phyloP scores from a whole-genome alignment of 768 basidiomycete species.

The Tephrocybe sp. region DNA sequence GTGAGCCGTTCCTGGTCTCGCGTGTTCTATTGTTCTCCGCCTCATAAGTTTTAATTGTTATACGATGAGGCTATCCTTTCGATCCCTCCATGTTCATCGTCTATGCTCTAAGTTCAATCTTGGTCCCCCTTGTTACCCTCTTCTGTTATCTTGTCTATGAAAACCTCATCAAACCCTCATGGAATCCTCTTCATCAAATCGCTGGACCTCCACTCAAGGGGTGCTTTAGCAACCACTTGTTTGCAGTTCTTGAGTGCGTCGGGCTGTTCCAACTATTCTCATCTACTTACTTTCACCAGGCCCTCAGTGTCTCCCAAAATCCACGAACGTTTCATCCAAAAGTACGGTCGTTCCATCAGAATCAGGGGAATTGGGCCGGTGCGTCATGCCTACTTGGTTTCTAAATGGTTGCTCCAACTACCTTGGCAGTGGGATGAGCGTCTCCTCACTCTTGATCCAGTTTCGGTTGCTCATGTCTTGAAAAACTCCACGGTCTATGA shows the following conservation, averaged over 20 bases:
- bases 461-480: slow-evolving; percentile 70
- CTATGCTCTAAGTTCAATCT: slow-evolving; percentile 8
- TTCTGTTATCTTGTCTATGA: slow-evolving; percentile 28
- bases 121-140: slow-evolving; percentile 3
- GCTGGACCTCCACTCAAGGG: slow-evolving; percentile 57
- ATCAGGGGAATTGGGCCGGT: slow-evolving; percentile 70
- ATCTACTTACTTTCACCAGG: slow-evolving; percentile 27
- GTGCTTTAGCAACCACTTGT: slow-evolving; percentile 54
- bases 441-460: slow-evolving; percentile 77
- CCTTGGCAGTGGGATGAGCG: slow-evolving; percentile 67
- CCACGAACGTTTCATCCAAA: slow-evolving; percentile 50
- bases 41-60: background rate
- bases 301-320: slow-evolving; percentile 49
- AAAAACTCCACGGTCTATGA: slow-evolving; percentile 72
- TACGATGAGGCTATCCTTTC: background rate
- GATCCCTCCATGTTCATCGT: slow-evolving; percentile 9
- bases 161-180: slow-evolving; percentile 29
- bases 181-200: slow-evolving; percentile 50
- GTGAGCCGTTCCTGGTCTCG: too few relatives aligned
- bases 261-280: background rate
- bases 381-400: slow-evolving; percentile 23
- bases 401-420: background rate
- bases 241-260: slow-evolving; percentile 56
- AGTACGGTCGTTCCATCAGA: slow-evolving; percentile 69
- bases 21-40: slow-evolving; percentile 10